Base-by-base conservation (phyloP, 805 yeast genomes). In the Monosporozyma yasuniensis region DNA sequence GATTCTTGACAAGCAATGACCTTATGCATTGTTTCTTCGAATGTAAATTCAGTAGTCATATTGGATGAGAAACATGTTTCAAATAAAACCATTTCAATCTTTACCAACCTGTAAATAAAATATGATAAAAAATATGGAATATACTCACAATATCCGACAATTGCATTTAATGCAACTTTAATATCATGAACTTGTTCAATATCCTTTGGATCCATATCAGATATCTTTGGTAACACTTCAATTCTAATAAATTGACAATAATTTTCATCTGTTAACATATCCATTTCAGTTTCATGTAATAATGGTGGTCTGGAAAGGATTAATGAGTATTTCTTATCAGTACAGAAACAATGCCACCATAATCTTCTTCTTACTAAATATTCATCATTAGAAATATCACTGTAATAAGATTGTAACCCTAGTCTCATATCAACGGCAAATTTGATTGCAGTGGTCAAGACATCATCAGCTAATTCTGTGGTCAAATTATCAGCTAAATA, bases 391-490 rank as follows among this genome's bases (percentile, higher is more conserved):
- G 68, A 37, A 16, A 77, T 52, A 1, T 72, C 69, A 3, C 61
- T 55, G 47, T 72, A 70, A 2, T 73, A 56, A 44, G 78, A 83
- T 3, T 62, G 63, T 30, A 44, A 32, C 54, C 82, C 79, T 6
- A 84, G 65, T 0, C 86, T 86, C 58, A 80, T 56, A 38, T 78
- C 81, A 44, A 74, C 76, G 0, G 83, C 83, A 53, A 72, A 73
- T 52, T 82, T 67, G 4, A 77, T 70, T 5, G 80, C 78, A 1
- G 75, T 69, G 1, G 78, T 60, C 4, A 72, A 59, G 16, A 79
- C 55, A 46, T 71, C 64, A 48, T 67, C 71, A 4, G 74, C 69
- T 10, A 73, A 64, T 38, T 76, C 78, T 1, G 74, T 63, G 25
- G 74, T 71, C 46, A 61, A 54, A 18, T 65, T 60, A 9, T 63